Evolutionary conservation across 2,329 filamentous ascomycete species (phyloP).

Genomic region (Pyricularia pennisetigena): DNA sequence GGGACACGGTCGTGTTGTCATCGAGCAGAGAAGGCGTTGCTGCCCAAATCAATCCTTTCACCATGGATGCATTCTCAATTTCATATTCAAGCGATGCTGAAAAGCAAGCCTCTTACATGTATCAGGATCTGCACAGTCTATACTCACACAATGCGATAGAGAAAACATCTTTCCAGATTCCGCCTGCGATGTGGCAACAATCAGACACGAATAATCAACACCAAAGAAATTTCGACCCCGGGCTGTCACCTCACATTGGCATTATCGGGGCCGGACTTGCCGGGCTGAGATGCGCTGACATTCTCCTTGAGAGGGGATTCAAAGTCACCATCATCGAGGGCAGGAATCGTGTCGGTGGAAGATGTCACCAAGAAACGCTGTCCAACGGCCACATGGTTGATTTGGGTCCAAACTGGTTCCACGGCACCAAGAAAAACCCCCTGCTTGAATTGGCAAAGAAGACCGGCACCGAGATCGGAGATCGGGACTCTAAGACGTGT

Average conservation of each 20-base stretch:
- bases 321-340: conserved; percentile 62
- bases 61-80: conserved; percentile 44
- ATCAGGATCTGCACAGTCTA: conserved; percentile 36
- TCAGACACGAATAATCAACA: not conserved
- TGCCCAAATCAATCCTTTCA: not conserved
- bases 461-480: conserved; percentile 41
- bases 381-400: conserved; percentile 41
- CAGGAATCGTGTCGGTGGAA: conserved; percentile 55
- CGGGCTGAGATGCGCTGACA: conserved; percentile 60
- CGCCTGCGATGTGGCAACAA: not conserved
- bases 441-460: conserved; percentile 56
- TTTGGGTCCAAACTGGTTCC: conserved; percentile 71
- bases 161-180: not conserved
- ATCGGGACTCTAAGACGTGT: conserved; percentile 41
- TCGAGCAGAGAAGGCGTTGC: not conserved
- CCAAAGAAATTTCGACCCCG: not conserved
- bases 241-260: conserved; percentile 41
- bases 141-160: conserved; percentile 25
- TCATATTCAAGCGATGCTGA: conserved; percentile 33
- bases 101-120: conserved; percentile 35
- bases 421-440: conserved; percentile 62
- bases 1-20: not conserved
- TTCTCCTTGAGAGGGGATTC: conserved; percentile 54
- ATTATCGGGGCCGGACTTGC: conserved; percentile 64
- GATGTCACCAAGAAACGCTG: conserved; percentile 43